Percentiles rank a stretch among this genome's conserved stretches.
phyloP scores from a whole-genome alignment of 345 rosid species.

The Brassica carinata region DNA sequence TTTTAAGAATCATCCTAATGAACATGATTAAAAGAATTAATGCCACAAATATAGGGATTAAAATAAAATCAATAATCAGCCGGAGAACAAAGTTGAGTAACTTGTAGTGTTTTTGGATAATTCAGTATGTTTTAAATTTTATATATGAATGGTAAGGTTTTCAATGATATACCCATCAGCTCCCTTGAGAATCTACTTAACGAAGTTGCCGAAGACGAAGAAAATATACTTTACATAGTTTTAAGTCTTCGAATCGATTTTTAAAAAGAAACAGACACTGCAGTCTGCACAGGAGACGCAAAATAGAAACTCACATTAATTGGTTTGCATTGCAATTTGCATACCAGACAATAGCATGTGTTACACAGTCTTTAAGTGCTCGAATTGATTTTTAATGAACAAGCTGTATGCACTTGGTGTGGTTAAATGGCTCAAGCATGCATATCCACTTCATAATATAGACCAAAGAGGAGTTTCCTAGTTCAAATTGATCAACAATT shows the following conservation, averaged over 20 bases:
- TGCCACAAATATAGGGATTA: no score
- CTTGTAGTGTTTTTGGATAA: neutral
- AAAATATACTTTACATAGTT: neutral
- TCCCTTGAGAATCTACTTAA: neutral
- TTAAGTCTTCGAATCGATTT: no score
- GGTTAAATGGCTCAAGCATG: neutral
- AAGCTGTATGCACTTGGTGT: neutral
- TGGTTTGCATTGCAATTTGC: neutral
- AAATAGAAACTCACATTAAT: neutral
- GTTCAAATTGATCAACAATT: no score
- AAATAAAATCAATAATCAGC: neutral
- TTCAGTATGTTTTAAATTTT: neutral
- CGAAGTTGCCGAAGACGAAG: neutral
- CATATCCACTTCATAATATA: neutral
- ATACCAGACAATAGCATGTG: constrained; percentile 1
- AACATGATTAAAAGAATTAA: no score
- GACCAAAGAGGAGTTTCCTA: neutral
- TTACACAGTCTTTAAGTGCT: neutral
- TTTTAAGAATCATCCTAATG: no score
- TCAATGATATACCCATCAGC: neutral
- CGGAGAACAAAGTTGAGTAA: neutral
- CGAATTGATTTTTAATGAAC: neutral
- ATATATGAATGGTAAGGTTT: neutral
- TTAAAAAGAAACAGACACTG: neutral
- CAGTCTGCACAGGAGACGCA: neutral